phyloP scores from a whole-genome alignment of 2,329 filamentous ascomycete genomes.

The Fusarium marasasianum region DNA sequence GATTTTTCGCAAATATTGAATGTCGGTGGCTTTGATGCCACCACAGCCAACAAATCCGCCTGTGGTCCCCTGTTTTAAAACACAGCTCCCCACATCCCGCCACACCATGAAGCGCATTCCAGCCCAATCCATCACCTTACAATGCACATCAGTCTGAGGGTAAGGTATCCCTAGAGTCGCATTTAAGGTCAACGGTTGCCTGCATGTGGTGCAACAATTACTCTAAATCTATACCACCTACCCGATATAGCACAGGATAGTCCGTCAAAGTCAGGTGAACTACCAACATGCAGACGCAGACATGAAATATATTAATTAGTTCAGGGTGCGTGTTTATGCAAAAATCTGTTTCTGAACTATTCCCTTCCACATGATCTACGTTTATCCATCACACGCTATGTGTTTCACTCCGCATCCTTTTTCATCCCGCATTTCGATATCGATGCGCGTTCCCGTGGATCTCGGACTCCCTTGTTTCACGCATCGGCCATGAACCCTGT shows the following conservation, averaged over 20 bases:
- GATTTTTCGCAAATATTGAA: not conserved
- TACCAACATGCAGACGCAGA: not conserved
- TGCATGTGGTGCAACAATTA: conserved; percentile 2
- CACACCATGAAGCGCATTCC: not conserved
- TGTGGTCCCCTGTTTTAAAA: conserved; percentile 26
- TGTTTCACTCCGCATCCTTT: conserved; percentile 26
- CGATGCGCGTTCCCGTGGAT: conserved; percentile 21
- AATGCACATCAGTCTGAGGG: not conserved
- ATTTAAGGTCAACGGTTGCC: not conserved
- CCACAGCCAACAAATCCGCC: conserved; percentile 10
- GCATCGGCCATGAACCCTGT: conserved; percentile 18
- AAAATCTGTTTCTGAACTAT: not conserved
- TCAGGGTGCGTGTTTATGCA: conserved; percentile 23
- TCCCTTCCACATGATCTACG: conserved; percentile 25
- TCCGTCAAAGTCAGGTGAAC: conserved; percentile 15
- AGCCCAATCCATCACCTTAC: not conserved
- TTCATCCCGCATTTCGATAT: conserved; percentile 29
- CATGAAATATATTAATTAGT: not conserved
- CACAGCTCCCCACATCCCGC: conserved; percentile 18
- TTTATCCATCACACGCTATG: conserved; percentile 12
- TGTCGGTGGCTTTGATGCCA: not conserved
- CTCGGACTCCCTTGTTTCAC: conserved; percentile 19
- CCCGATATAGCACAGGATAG: not conserved
- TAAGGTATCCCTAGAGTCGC: not conserved
- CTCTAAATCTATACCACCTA: not conserved